Evolutionary conservation across 495 filamentous ascomycete species (phyloP).

Genomic region (Eremomyces bilateralis): DNA sequence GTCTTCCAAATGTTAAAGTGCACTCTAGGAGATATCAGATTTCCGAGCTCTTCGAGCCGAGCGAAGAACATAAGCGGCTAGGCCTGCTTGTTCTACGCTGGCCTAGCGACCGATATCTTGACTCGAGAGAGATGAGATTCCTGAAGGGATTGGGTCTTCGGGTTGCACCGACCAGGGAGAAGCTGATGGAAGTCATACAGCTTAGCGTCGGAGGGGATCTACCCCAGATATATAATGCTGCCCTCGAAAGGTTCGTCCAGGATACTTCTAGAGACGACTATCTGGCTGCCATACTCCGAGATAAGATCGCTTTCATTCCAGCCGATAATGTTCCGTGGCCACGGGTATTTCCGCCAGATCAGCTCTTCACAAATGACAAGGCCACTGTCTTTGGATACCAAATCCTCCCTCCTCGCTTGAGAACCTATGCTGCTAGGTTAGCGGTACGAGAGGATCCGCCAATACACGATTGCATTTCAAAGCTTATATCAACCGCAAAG

Average conservation of each 20-base stretch:
- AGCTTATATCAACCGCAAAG: slow-evolving; percentile 42
- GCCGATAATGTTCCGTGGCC: too few relatives aligned
- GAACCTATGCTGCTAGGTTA: slow-evolving; percentile 56
- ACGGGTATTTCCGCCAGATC: too few relatives aligned
- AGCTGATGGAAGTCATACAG: slow-evolving; percentile 56
- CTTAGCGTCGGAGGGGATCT: slow-evolving; percentile 33
- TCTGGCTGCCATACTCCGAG: too few relatives aligned
- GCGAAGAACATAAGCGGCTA: slow-evolving; percentile 41
- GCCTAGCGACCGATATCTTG: slow-evolving; percentile 42
- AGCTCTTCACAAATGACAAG: slow-evolving; percentile 63
- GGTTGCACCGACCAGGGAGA: slow-evolving; percentile 40
- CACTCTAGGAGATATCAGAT: slow-evolving; percentile 12
- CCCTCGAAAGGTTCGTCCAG: too few relatives aligned
- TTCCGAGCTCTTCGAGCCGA: slow-evolving; percentile 68
- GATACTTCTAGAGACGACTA: too few relatives aligned
- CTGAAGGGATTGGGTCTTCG: slow-evolving; percentile 47
- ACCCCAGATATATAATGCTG: slow-evolving; percentile 30
- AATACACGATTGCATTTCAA: slow-evolving; percentile 48
- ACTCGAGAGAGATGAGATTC: slow-evolving; percentile 50
- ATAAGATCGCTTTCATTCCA: too few relatives aligned
- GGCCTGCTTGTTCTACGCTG: slow-evolving; percentile 64
- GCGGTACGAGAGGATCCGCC: slow-evolving; percentile 63
- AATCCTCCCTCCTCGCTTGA: slow-evolving; percentile 51
- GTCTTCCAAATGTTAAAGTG: background rate
- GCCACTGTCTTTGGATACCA: slow-evolving; percentile 58